Evolutionary conservation across 306 rosid genomes (phyloP), one percentile per base, ranked within the genome.

Genomic region (Cicer arietinum): DNA sequence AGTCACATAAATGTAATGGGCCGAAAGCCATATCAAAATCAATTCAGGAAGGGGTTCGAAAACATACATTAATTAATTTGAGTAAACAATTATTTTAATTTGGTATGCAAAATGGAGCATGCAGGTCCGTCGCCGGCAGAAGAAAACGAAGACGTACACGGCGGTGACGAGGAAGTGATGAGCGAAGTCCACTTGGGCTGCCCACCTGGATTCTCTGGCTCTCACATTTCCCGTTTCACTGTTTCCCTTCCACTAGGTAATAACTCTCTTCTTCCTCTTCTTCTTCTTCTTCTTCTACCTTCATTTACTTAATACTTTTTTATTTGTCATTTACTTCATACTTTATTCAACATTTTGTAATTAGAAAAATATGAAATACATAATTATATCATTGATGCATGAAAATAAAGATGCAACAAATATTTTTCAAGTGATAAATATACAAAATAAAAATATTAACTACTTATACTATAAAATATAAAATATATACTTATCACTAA

Each of bases 141-240:
- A 51, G 77, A 78, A 16, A 53, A 61, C 13, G 70, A 64, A 12
- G 64, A 25, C 39, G 58, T 70, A 14, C 64, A 56, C 37, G 77
- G 62, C 64, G 47, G 83, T 10, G 85, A 72, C 68, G 84, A 83
- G 39, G 79, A 85, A 46, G 96, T 94, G 84, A 94, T 91, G 97
- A 94, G 98, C 81, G 98, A 91, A 76, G 88, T 94, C 42, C 98
- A 94, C 80, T 84, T 90, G 1, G 98, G 97, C 4, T 94, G 97
- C 79, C 94, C 93, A 2, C 82, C 97, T 48, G 88, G 83, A 54
- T 67, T 84, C 48, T 71, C 81, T n/a, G 94, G 91, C 1, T 77
- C 96, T 71, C 79, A 86, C 61, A 69, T 86, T 77, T 89, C 98
- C 47, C 59, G 16, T 73, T 94, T 94, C 92, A 77, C 92, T 58